Base-by-base conservation (phyloP, 2,329 filamentous ascomycete species). In the Talaromyces sp. region DNA sequence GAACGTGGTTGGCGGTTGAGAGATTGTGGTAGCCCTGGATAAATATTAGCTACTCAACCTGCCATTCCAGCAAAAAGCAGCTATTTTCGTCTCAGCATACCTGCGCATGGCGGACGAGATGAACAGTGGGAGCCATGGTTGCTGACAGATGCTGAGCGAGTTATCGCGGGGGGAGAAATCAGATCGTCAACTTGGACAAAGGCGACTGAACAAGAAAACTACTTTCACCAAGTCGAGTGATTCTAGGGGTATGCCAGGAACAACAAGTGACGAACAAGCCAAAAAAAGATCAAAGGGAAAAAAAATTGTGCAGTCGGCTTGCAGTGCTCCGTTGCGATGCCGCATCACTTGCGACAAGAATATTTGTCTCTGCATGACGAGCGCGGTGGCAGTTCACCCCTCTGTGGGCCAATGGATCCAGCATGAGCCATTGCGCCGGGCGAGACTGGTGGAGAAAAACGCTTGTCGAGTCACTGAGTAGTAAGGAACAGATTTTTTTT, bases 1-100 rank as follows among this genome's bases (percentile, higher is more conserved):
- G 79, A 63, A 77, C 70, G 71, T 93, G 88, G 76, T 93, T 91
- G 64, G 83, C 87, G 27, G 79, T 69, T 64, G 70, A 81, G 70
- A 95, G 83, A 75, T 96, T 96, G 82, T 96, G 93, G 71, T 84
- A 86, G 76, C 91, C 92, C 77, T 91, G 81, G 13, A n/a, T 9
- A 17, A 52, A 58, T n/a, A 41, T 29, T 27, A 17, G 13, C 14
- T 14, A n/a, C 35, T 7, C 35, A n/a, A 9, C 17, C 35, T 38
- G 17, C 14, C 27, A 56, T 59, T 49, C 41, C 41, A 43, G 24
- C 32, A 65, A 27, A 27, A 21, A 55, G 26, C 14, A 56, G 31
- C 6, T 31, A 27, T 43, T n/a, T 6, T n/a, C 52, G 4, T 29
- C 26, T 13, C 19, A 2, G 32, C 69, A 38, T 71, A 78, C 77